phyloP scores from a whole-genome alignment of 257 asterid genomes.

The Nicotiana tomentosiformis region DNA sequence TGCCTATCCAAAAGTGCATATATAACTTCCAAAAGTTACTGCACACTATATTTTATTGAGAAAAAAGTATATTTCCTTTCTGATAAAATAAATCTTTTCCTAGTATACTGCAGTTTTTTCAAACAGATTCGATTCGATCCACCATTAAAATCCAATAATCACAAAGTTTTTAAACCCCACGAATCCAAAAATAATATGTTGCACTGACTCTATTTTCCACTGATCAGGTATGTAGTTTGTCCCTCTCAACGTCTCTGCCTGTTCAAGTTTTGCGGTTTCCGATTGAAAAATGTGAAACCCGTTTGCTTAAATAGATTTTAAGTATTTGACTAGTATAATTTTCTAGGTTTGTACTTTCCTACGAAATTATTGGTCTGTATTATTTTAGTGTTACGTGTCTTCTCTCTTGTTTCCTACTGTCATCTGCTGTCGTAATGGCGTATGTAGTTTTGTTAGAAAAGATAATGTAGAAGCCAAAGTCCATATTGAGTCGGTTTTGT shows the following conservation, averaged over 20 bases:
- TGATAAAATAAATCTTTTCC: background rate
- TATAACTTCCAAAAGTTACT: background rate
- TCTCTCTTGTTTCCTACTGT: conserved; percentile 6
- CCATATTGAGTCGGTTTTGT: background rate
- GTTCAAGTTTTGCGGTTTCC: background rate
- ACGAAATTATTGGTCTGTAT: conserved; percentile 11
- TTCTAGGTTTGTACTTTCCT: background rate
- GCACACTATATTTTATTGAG: too few species aligned
- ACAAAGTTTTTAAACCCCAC: background rate
- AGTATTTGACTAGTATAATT: background rate
- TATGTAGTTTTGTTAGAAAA: background rate
- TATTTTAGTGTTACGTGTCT: conserved; percentile 10
- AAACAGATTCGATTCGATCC: conserved; percentile 8
- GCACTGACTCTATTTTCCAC: background rate
- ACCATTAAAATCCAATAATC: background rate
- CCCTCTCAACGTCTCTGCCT: background rate
- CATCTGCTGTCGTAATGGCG: background rate
- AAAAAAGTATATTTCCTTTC: background rate
- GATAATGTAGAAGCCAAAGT: background rate
- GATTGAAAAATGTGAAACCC: background rate
- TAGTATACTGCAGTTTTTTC: background rate
- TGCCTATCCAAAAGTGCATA: background rate
- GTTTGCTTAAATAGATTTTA: background rate
- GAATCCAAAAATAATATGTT: background rate
- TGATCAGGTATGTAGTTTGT: background rate